phyloP scores from a whole-genome alignment of 441 rosid species.

The Isatis lusitanica region DNA sequence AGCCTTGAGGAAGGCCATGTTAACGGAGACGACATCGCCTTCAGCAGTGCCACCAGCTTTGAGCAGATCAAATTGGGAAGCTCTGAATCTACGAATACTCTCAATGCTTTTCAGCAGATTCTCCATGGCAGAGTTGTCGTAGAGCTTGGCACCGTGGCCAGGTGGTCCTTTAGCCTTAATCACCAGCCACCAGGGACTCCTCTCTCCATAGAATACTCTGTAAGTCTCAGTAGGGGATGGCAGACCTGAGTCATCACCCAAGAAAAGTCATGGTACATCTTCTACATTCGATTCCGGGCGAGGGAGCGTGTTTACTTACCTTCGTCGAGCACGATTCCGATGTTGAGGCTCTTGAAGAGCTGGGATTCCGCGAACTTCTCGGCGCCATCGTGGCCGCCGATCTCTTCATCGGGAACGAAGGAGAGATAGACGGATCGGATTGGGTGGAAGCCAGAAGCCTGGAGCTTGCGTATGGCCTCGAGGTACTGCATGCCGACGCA shows the following conservation, averaged over 20 bases:
- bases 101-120: slow-evolving; percentile 85
- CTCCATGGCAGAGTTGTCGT: slow-evolving; percentile 91
- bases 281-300: not conserved
- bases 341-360: slow-evolving; percentile 61
- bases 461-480: slow-evolving; percentile 79
- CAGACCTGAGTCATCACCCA: slow-evolving; percentile 26
- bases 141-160: slow-evolving; percentile 93
- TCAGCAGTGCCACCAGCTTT: slow-evolving; percentile 80
- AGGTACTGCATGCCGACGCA: slow-evolving; percentile 94
- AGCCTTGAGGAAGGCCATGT: slow-evolving; percentile 81
- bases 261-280: too few species aligned
- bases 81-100: slow-evolving; percentile 77
- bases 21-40: slow-evolving; percentile 88
- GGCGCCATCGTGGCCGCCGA: slow-evolving; percentile 86
- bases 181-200: slow-evolving; percentile 83
- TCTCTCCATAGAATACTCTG: slow-evolving; percentile 77
- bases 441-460: slow-evolving; percentile 59
- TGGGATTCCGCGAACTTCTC: slow-evolving; percentile 66
- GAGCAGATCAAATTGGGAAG: slow-evolving; percentile 86
- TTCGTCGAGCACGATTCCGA: slow-evolving; percentile 87
- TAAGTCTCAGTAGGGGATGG: slow-evolving; percentile 70
- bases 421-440: slow-evolving; percentile 69
- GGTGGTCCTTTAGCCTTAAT: slow-evolving; percentile 89
- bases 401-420: slow-evolving; percentile 92
- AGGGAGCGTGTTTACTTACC: slow-evolving; percentile 39